Evolutionary conservation across 768 basidiomycete genomes (phyloP), one percentile per base, ranked within the genome.

Genomic region (Lentinula raphanica): DNA sequence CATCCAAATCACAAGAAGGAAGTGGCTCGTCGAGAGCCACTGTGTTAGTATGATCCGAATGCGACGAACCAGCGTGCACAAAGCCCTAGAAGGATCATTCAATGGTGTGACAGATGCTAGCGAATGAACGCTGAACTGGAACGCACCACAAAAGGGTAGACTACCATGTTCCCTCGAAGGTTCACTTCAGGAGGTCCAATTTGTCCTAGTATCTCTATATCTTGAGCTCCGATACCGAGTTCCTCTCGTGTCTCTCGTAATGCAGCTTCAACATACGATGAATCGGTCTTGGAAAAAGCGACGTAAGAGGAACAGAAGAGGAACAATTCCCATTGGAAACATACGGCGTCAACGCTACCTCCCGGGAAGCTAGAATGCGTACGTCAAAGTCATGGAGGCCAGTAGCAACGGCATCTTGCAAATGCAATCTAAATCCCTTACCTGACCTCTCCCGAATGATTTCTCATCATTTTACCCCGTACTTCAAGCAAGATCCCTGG

Each of bases 391-490:
- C 21, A 46, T 49, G 5, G n/a, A n/a, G 48, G 48, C 13, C 27
- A 49, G 17, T n/a, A 7, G 29, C 54, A 11, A 29, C 7, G 21
- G 12, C 36, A 40, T 28, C n/a, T n/a, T n/a, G n/a, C n/a, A n/a
- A n/a, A n/a, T n/a, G n/a, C n/a, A n/a, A n/a, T n/a, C n/a, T n/a
- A n/a, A 46, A 31, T 49, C 12, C 25, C n/a, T 63, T 64, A 89
- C 90, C 90, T 90, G 32, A 92, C 83, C 75, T 92, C 88, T n/a
- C 90, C 90, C 0, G 89, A 85, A 69, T 92, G 90, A 29, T 76
- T 79, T 63, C 88, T 76, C 51, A 87, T 70, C 39, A 80, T 70
- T 64, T 83, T 82, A 15, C 82, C 82, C 62, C 90, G 78, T 31
- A 92, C 81, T 68, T 92, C 86, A 15, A 91, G 76, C 48, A 92